Percentiles rank a stretch among this genome's conserved stretches.
These are phyloP conservation scores for Penicillium crystallinum DNA, from an alignment of 495 filamentous ascomycete genomes.

Conservation along the genomic window DNA sequence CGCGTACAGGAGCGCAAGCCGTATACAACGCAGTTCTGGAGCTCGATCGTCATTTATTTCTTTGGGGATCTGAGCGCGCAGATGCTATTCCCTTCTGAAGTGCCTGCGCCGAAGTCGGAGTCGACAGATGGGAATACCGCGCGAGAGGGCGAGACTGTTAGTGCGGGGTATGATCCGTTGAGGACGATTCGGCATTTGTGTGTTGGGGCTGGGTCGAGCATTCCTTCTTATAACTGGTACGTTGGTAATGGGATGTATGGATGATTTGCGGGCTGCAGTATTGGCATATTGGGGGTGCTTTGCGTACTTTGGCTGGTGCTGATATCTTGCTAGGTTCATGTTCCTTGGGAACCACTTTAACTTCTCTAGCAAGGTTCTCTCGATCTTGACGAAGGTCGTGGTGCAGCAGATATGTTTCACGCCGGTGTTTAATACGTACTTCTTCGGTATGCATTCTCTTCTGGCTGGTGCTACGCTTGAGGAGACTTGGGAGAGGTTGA, in stretches of 20 bases:
- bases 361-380: constrained; percentile 64
- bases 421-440: constrained; percentile 84
- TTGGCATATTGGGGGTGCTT: background rate
- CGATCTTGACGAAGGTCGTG: constrained; percentile 66
- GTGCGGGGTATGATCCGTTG: constrained; percentile 59
- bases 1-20: constrained; percentile 64
- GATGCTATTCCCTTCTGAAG: constrained; percentile 41
- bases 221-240: constrained; percentile 79
- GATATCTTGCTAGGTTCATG: constrained; percentile 56
- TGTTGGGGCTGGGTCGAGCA: constrained; percentile 65
- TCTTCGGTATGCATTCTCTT: constrained; percentile 79
- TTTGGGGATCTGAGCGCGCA: constrained; percentile 80
- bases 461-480: constrained; percentile 51
- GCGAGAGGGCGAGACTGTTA: constrained; percentile 24
- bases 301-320: background rate
- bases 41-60: constrained; percentile 71
- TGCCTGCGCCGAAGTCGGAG: constrained; percentile 6
- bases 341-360: constrained; percentile 78
- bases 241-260: background rate
- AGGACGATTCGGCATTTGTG: constrained; percentile 65
- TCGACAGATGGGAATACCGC: background rate
- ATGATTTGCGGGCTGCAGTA: background rate
- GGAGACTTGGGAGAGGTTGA: constrained; percentile 64
- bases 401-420: constrained; percentile 82
- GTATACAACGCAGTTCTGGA: constrained; percentile 70